Evolutionary conservation across 73 alveolate species (phyloP).

Genomic region (Stentor coeruleus): DNA sequence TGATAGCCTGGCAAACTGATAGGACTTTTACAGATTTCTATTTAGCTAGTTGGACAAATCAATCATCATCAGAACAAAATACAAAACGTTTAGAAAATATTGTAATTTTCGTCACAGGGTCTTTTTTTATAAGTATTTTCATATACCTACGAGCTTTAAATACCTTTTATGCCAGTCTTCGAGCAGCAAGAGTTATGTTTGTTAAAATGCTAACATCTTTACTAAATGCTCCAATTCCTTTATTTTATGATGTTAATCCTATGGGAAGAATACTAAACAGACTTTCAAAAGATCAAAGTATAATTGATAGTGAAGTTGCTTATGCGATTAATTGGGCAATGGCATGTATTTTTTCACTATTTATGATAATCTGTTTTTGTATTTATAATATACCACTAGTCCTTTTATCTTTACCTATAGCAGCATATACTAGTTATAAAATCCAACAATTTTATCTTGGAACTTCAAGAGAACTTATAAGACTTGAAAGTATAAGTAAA

Average conservation of each 20-base stretch:
- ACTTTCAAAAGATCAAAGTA: slow-evolving; percentile 60
- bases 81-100: neutral
- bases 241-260: slow-evolving; percentile 82
- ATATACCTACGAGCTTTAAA: neutral
- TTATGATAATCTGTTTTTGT: slow-evolving; percentile 10
- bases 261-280: slow-evolving; percentile 75
- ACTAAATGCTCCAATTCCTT: slow-evolving; percentile 71
- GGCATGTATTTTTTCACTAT: neutral
- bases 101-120: slow-evolving; percentile 25
- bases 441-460: slow-evolving; percentile 17
- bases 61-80: neutral
- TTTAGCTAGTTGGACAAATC: slow-evolving; percentile 46
- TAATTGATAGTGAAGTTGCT: neutral
- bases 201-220: slow-evolving; percentile 64
- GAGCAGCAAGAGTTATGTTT: slow-evolving; percentile 55
- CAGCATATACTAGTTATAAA: slow-evolving; percentile 7
- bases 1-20: neutral
- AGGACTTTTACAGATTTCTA: neutral
- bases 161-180: slow-evolving; percentile 32
- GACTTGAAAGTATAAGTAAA: slow-evolving; percentile 16
- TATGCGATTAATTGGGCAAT: neutral
- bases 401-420: slow-evolving; percentile 30
- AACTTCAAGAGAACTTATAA: slow-evolving; percentile 35
- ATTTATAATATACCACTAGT: slow-evolving; percentile 34
- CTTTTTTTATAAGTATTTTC: neutral